Percentiles rank a stretch among this genome's conserved stretches.
phyloP scores from a whole-genome alignment of 2,329 filamentous ascomycete species.

The Aspergillus fischeri region DNA sequence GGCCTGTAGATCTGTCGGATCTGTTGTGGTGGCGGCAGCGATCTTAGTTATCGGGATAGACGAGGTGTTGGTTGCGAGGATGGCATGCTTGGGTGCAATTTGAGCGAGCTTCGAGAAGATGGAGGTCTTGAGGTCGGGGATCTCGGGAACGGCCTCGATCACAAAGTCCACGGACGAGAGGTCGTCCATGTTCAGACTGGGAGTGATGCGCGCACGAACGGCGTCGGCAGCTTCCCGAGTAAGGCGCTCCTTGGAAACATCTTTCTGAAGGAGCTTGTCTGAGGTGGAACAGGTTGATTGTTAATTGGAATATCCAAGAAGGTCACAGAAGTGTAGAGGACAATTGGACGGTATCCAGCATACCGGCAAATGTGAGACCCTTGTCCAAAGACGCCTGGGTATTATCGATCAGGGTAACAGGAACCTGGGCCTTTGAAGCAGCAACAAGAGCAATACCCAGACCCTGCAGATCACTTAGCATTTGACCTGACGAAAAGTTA shows the following conservation, averaged over 20 bases:
- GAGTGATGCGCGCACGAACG: constrained; percentile 63
- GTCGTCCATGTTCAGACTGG: constrained; percentile 70
- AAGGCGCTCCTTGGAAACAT: constrained; percentile 81
- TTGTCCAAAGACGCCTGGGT: constrained; percentile 83
- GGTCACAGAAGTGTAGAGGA: background rate
- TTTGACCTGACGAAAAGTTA: constrained; percentile 10
- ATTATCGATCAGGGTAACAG: constrained; percentile 80
- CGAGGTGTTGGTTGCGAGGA: constrained; percentile 97
- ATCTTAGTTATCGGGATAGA: constrained; percentile 97
- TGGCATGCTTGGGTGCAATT: constrained; percentile 76
- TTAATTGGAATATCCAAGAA: background rate
- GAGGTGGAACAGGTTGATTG: constrained; percentile 1
- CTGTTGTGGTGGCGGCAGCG: constrained; percentile 74
- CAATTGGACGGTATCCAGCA: background rate
- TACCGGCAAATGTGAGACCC: constrained; percentile 83
- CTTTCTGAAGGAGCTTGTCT: constrained; percentile 92
- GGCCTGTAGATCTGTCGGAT: constrained; percentile 74
- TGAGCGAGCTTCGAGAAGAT: constrained; percentile 82
- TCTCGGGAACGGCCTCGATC: constrained; percentile 95
- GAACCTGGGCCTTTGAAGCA: constrained; percentile 74
- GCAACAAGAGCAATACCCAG: constrained; percentile 94
- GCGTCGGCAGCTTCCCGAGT: constrained; percentile 75
- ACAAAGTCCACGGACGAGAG: constrained; percentile 88
- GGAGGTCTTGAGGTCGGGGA: constrained; percentile 76
- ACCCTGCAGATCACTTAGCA: constrained; percentile 56